Conservation (phyloP, 768 basidiomycete genomes). For the Tricholoma terreum region DNA sequence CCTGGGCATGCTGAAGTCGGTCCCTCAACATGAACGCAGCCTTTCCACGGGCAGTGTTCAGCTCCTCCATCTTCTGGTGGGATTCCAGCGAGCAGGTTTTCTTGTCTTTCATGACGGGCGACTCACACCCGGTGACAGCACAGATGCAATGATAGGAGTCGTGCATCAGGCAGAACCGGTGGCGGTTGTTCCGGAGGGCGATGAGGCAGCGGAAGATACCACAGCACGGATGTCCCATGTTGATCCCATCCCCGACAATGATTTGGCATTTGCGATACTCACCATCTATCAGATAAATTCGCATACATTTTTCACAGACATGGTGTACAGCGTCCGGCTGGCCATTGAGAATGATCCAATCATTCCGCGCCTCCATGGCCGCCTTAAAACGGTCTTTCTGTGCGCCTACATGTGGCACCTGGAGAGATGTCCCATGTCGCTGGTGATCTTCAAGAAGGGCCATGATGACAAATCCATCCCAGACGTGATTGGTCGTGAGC, state of each 20-base stretch:
- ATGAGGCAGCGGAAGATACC: constrained; percentile 3
- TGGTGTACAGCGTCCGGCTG: constrained; percentile 23
- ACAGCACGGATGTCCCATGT: constrained; percentile 12
- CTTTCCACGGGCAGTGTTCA: background rate
- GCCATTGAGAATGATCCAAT: constrained; percentile 17
- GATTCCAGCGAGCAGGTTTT: background rate
- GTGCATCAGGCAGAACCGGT: background rate
- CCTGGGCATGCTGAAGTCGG: background rate
- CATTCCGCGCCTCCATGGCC: constrained; percentile 23
- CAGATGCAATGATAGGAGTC: background rate
- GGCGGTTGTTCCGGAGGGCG: constrained; percentile 7
- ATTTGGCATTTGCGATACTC: constrained; percentile 3
- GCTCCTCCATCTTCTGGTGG: background rate
- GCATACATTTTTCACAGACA: constrained; percentile 24
- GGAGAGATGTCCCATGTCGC: constrained; percentile 3
- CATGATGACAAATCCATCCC: constrained; percentile 26
- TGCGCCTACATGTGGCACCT: constrained; percentile 21
- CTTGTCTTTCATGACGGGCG: background rate
- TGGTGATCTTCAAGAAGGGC: constrained; percentile 23
- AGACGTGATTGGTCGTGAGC: constrained; percentile 25
- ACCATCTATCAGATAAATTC: constrained; percentile 9
- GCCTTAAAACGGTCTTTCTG: constrained; percentile 23
- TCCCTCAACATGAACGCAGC: background rate
- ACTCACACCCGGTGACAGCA: background rate
- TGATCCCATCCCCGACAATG: constrained; percentile 12